Evolutionary conservation across 1,284 basidiomycete genomes (phyloP).

Genomic region (Cryptococcus sp.): DNA sequence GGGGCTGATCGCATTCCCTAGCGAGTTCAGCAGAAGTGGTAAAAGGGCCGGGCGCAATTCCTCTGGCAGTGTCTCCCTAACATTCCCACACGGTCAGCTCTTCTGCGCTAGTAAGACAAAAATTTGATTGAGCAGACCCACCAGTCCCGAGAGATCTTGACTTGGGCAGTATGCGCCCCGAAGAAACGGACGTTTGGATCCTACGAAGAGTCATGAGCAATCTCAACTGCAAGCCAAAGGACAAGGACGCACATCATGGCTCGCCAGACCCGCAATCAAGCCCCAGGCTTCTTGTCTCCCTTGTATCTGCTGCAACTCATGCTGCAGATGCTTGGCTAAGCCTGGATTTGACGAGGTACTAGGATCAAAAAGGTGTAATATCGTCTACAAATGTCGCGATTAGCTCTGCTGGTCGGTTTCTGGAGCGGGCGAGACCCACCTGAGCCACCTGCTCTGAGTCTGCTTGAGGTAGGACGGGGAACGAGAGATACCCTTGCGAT

Average conservation of each 20-base stretch:
- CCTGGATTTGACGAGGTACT: slow-evolving; percentile 37
- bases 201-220: slow-evolving; percentile 15
- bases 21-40: slow-evolving; percentile 41
- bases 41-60: slow-evolving; percentile 46
- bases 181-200: slow-evolving; percentile 87
- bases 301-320: slow-evolving; percentile 49
- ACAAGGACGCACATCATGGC: slow-evolving; percentile 37
- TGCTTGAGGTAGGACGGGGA: slow-evolving; percentile 35
- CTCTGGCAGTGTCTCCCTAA: slow-evolving; percentile 49
- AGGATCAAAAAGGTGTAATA: slow-evolving; percentile 46
- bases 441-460: slow-evolving; percentile 43
- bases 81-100: neutral
- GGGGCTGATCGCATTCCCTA: slow-evolving; percentile 42
- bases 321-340: slow-evolving; percentile 45
- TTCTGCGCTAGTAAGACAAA: neutral
- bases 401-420: neutral
- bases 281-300: slow-evolving; percentile 51
- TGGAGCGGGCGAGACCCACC: slow-evolving; percentile 20
- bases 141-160: slow-evolving; percentile 89
- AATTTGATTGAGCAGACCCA: slow-evolving; percentile 50
- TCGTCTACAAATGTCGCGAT: slow-evolving; percentile 29
- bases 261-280: slow-evolving; percentile 47
- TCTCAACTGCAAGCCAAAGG: neutral
- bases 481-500: slow-evolving; percentile 62
- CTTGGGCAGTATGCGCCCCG: slow-evolving; percentile 84